Evolutionary conservation across 2,329 filamentous ascomycete genomes (phyloP).

Genomic region (Penicillium vulpinum): DNA sequence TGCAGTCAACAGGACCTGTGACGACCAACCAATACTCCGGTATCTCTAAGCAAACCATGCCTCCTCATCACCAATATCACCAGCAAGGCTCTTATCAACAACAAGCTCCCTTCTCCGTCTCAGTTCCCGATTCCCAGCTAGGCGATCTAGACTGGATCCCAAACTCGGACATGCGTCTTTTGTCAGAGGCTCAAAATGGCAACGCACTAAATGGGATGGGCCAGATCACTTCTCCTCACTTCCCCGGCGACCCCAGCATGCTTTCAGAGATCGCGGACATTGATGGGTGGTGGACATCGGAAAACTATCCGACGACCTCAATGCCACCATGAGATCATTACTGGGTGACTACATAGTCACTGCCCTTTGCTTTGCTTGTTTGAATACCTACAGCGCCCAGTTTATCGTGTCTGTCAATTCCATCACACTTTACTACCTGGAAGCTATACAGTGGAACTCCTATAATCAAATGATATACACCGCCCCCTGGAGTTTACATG

Average conservation of each 20-base stretch:
- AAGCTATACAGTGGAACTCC: neutral
- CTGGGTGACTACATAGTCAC: neutral
- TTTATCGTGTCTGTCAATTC: neutral
- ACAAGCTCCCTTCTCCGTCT: slow-evolving; percentile 8
- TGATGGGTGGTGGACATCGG: slow-evolving; percentile 34
- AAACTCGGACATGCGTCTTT: slow-evolving; percentile 28
- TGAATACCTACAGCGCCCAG: neutral
- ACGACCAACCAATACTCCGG: slow-evolving; percentile 4
- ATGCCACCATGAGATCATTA: neutral
- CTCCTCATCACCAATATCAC: slow-evolving; percentile 4
- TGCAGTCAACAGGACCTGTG: neutral
- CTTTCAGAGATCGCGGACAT: slow-evolving; percentile 30
- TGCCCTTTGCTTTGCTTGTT: neutral
- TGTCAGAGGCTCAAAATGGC: slow-evolving; percentile 23
- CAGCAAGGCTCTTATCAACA: slow-evolving; percentile 7
- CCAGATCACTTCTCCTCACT: slow-evolving; percentile 10
- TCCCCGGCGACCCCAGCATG: slow-evolving; percentile 14
- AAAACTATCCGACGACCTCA: slow-evolving; percentile 8
- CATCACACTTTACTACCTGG: neutral
- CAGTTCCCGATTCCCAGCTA: slow-evolving; percentile 12
- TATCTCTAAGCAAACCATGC: slow-evolving; percentile 7
- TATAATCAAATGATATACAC: neutral
- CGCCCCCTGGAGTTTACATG: neutral
- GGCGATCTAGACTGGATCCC: slow-evolving; percentile 34
- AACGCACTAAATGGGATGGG: slow-evolving; percentile 3